Evolutionary conservation across 2,329 filamentous ascomycete species (phyloP).

Genomic region (Penicillium sp.): DNA sequence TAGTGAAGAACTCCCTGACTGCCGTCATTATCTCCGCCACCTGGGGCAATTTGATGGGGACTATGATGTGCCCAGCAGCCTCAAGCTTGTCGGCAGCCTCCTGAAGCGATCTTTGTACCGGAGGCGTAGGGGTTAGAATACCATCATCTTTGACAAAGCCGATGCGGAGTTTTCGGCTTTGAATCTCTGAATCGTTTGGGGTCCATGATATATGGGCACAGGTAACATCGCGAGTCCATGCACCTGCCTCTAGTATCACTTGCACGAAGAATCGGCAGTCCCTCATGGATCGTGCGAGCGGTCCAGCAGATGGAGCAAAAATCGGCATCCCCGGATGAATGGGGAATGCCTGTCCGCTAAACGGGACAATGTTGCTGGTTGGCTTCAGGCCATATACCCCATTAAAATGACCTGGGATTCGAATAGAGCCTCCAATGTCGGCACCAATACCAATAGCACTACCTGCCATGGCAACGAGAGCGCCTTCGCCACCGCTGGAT

Average conservation of each 20-base stretch:
- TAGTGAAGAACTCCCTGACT: too few relatives aligned
- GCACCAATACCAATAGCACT: slow-evolving; percentile 34
- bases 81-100: too few relatives aligned
- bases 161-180: too few relatives aligned
- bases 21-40: too few relatives aligned
- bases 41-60: too few relatives aligned
- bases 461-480: slow-evolving; percentile 34
- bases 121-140: too few relatives aligned
- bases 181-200: too few relatives aligned
- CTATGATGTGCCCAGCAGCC: not conserved
- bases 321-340: slow-evolving; percentile 19
- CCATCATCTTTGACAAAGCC: too few relatives aligned
- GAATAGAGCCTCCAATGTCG: slow-evolving; percentile 37
- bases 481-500: slow-evolving; percentile 32
- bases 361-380: slow-evolving; percentile 28
- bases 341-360: slow-evolving; percentile 23
- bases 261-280: slow-evolving; percentile 6
- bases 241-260: too few relatives aligned
- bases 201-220: not conserved
- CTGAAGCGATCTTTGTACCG: too few relatives aligned
- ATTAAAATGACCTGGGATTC: slow-evolving; percentile 34
- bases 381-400: slow-evolving; percentile 37
- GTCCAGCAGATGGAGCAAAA: slow-evolving; percentile 14
- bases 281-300: slow-evolving; percentile 13
- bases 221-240: too few relatives aligned